Conservation (phyloP, 495 filamentous ascomycete genomes). For the Ascodesmis nigricans region DNA sequence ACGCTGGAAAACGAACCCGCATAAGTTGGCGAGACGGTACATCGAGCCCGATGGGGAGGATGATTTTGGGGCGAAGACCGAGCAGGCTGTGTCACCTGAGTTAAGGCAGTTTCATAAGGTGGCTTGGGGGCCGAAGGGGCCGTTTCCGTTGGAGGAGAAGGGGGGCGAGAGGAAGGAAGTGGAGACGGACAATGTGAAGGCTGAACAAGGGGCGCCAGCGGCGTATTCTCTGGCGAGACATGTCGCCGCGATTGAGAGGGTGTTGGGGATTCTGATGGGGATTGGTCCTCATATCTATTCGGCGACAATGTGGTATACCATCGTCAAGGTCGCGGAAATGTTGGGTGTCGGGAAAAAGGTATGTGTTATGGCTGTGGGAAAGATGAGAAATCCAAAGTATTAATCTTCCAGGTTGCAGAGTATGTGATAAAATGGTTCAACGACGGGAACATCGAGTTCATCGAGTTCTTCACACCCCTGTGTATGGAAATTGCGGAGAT, state of each 20-base stretch:
- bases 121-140: too few species aligned
- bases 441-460: constrained; percentile 25
- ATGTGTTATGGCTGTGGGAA: too few species aligned
- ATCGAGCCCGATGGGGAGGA: constrained; percentile 12
- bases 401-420: too few species aligned
- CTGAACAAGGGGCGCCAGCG: not conserved
- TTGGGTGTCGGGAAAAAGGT: too few species aligned
- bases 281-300: constrained; percentile 15
- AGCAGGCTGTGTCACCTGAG: not conserved
- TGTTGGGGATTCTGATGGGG: constrained; percentile 16
- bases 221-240: constrained; percentile 13
- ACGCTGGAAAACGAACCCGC: constrained; percentile 26
- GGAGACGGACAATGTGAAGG: not conserved
- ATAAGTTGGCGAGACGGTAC: constrained; percentile 5
- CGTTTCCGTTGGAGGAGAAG: too few species aligned
- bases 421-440: constrained; percentile 29
- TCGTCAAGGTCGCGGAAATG: constrained; percentile 12
- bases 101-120: not conserved
- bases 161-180: not conserved
- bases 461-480: constrained; percentile 30
- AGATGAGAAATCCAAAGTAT: too few species aligned
- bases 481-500: constrained; percentile 27
- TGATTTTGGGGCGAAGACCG: not conserved
- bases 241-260: constrained; percentile 13
- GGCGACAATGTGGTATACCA: constrained; percentile 18